Base-by-base conservation (phyloP, 2,329 filamentous ascomycete genomes). In the Beauveria pseudobassiana region DNA sequence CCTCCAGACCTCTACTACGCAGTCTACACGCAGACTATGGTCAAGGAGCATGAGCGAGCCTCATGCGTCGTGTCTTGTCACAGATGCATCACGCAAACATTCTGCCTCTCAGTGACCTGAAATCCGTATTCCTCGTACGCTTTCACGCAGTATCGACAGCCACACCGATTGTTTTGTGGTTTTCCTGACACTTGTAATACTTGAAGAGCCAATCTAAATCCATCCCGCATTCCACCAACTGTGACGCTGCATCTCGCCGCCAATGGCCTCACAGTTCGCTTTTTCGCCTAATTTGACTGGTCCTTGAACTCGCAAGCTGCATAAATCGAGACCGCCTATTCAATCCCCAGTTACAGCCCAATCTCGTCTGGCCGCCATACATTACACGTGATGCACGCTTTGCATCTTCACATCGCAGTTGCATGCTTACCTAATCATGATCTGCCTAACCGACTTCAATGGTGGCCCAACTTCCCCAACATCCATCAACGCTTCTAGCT, bases 391-490 rank as follows among this genome's bases (percentile, higher is more conserved):
- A 60, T 60, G 57, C 49, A 12, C 24, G 26, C 57, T 45, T 46
- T 46, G 24, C 49, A 43, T 45, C 48, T 43, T 46, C 49, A 60
- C 46, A 45, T 45, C 30, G 38, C 26, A 55, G 42, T 50, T 30
- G 26, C n/a, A 4, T 57, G 60, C 34, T 62, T 57, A 62, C 54
- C 45, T 62, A 62, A 62, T 62, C 53, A 40, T 45, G 34, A 57
- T 45, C 60, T 28, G 54, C 60, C 60, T 52, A 62, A 62, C 45
- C 40, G 18, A 58, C 52, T 14, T 57, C 60, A 52, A 46, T 57
- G 5, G 60, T 62, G 10, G 60, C 60, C 60, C 60, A 62, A 62
- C 53, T 38, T 56, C 55, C 60, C 60, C 60, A 62, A 58, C 48
- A 52, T 53, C 38, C 45, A 62, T 46, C 60, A 58, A 52, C 53